Evolutionary conservation across 257 asterid genomes (phyloP), one percentile per base, ranked within the genome.

Genomic region (Rauvolfia tetraphylla): DNA sequence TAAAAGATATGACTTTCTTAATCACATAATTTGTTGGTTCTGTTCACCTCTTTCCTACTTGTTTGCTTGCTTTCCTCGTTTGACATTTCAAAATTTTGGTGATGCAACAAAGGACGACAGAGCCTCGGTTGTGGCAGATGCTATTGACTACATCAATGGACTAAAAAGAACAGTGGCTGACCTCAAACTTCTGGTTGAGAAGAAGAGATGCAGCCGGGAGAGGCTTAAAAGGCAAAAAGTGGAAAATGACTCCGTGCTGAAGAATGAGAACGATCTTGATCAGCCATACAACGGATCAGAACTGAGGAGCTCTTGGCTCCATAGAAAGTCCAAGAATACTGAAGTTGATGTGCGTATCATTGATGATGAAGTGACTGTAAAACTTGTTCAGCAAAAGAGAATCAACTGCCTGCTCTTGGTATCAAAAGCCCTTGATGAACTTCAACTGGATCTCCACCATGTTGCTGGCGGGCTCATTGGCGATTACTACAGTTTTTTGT

Each of bases 401-500:
- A 85, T 92, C 77, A 95, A 92, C 53, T 91, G 98, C 71, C 57
- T 95, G 65, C 80, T 92, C 31, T 86, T 81, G 36, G 98, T 88
- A 5, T 90, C 98, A 5, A 95, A 85, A 81, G 92, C 84, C 54
- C 90, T 95, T 46, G 96, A 95, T 82, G 96, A 92, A 36, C 90
- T 95, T 77, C 95, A 92, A 79, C 83, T 95, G 8, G 97, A 92
- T 85, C 92, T 92, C 39, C 93, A 91, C 62, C 96, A 95, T 85
- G 97, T 95, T 81, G 97, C 96, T 31, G 98, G 97, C 2, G 99
- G 98, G 14, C 90, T 95, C 9, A 90, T 91, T 61, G 99, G 98
- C 4, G 97, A 95, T 78, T 87, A 89, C 49, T 95, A 90, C 39
- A 92, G 95, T 84, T 92, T 89, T 59, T 81, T 89, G 65, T 86